Evolutionary conservation across 2,329 filamentous ascomycete species (phyloP), one percentile per base, ranked within the genome.

Genomic region (Septoria petroselini): DNA sequence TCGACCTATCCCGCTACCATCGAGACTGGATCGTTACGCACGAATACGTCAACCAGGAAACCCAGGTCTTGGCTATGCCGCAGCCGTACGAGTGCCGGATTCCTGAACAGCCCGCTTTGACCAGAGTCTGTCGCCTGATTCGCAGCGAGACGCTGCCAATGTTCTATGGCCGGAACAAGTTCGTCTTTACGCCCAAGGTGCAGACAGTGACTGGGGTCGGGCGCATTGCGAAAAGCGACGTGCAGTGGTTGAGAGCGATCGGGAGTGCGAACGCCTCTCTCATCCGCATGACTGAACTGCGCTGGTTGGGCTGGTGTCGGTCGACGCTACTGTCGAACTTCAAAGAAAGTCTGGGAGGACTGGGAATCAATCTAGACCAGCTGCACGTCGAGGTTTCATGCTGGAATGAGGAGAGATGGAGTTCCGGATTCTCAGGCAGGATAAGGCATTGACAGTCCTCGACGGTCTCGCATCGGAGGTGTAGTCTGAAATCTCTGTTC

Each of bases 151-250:
- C 53, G 7, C 8, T 55, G 3, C 50, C 50, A 6, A 48, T 55
- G 25, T 55, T 53, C 21, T 55, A 53, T 35, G 53, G 53, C 1
- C 47, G 19, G 17, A 55, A 55, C n/a, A 48, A 39, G 6, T 53
- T 55, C 30, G 39, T 50, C 21, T 47, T 52, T 29, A 42, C 42
- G 4, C 43, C 43, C 2, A 37, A 38, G 4, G 38, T 52, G 9
- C 15, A 35, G 8, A 31, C 29, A 2, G 41, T 35, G 3, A 35
- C 38, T 18, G 48, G 48, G 2, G 7, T 51, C 3, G 48, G 48
- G 3, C 23, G 27, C 1, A 42, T 51, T 12, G 29, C 48, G 19
- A 25, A 15, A 12, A 15, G 23, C n/a, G 48, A 51, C 19, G 18
- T 35, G 9, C 4, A 35, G 8, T 52, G 42, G 42, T 27, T 52